phyloP scores from a whole-genome alignment of 75 land plant genomes.

The Gnetum montanum region DNA sequence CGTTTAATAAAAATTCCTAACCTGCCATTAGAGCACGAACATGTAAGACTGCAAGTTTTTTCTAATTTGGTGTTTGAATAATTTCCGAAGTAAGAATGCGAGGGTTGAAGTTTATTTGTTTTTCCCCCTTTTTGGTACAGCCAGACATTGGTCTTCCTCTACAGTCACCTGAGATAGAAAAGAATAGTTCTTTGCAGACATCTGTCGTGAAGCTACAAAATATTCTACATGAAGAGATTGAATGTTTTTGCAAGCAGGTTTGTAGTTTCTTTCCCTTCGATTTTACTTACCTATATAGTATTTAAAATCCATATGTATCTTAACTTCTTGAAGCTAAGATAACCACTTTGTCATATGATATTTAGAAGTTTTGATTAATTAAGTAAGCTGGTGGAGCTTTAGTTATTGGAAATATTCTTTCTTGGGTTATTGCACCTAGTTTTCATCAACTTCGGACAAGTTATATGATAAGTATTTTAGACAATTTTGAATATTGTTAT shows the following conservation, averaged over 20 bases:
- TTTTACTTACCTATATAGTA: constrained; percentile 2
- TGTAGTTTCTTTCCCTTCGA: background rate
- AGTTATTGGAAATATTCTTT: no score
- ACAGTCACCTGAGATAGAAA: constrained; percentile 46
- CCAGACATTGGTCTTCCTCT: constrained; percentile 85
- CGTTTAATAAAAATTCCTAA: constrained; percentile 68
- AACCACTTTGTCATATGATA: no score
- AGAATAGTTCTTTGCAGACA: constrained; percentile 32
- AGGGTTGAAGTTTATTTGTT: background rate
- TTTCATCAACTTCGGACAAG: no score
- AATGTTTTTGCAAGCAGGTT: constrained; percentile 86
- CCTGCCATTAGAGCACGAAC: constrained; percentile 74
- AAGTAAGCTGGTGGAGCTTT: no score
- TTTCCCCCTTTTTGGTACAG: constrained; percentile 21
- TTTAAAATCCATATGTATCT: no score
- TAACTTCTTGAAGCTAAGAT: no score
- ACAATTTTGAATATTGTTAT: no score
- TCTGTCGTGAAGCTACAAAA: constrained; percentile 46
- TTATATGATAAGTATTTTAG: no score
- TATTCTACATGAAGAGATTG: constrained; percentile 86
- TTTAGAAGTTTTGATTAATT: no score
- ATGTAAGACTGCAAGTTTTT: constrained; percentile 41
- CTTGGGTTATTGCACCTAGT: no score
- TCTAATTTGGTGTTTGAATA: background rate
- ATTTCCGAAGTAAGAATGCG: background rate